Conservation (phyloP, 164 flowering plant species). For the Platanus orientalis region DNA sequence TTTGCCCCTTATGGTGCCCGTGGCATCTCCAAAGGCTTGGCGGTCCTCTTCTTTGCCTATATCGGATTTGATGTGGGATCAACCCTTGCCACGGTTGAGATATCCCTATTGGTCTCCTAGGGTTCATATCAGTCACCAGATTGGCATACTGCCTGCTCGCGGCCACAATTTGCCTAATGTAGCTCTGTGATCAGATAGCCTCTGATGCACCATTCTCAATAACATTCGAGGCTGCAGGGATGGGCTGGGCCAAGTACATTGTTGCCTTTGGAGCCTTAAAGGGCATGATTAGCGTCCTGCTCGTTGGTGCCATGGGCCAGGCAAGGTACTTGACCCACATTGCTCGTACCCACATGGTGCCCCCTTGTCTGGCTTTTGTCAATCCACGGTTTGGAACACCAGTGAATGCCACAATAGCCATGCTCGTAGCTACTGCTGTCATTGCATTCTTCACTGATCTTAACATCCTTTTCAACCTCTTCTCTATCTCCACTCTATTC, state of each 20-base stretch:
- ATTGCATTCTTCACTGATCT: too few relatives aligned
- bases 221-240: constrained; percentile 47
- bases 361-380: too few relatives aligned
- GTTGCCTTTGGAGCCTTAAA: constrained; percentile 58
- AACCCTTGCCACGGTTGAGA: constrained; percentile 49
- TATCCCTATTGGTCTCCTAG: constrained; percentile 54
- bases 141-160: constrained; percentile 33
- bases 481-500: too few relatives aligned
- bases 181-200: constrained; percentile 24
- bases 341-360: too few relatives aligned
- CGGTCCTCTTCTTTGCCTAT: too few relatives aligned
- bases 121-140: constrained; percentile 37
- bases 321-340: too few relatives aligned
- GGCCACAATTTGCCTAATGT: too few relatives aligned
- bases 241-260: too few relatives aligned
- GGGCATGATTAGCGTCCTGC: constrained; percentile 51
- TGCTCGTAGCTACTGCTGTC: constrained; percentile 43
- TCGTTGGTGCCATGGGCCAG: too few relatives aligned
- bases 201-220: constrained; percentile 50
- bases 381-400: constrained; percentile 54
- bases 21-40: constrained; percentile 46
- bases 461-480: too few relatives aligned
- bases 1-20: constrained; percentile 43
- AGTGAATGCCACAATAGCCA: too few relatives aligned
- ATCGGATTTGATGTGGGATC: too few relatives aligned